A percentile compares a stretch with the other conserved stretches of the same genome.
Conservation (phyloP, 2,329 filamentous ascomycete species). For the Colletotrichum sidae region DNA sequence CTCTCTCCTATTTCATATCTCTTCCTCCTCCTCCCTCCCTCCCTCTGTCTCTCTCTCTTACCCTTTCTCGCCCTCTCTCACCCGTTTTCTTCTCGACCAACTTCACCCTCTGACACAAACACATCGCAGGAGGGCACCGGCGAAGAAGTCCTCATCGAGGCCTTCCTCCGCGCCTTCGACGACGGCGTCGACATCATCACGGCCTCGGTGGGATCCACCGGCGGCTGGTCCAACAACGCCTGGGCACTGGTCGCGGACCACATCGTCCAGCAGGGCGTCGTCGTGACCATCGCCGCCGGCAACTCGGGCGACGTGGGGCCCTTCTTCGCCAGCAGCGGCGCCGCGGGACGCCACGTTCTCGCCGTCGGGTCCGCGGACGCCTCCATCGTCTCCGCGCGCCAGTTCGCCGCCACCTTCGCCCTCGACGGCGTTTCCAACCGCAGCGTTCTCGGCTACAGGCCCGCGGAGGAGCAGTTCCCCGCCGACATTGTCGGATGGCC, state of each 20-base stretch:
- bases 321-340: slow-evolving; percentile 41
- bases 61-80: no score
- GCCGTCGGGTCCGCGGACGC: slow-evolving; percentile 39
- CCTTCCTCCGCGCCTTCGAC: slow-evolving; percentile 34
- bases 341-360: slow-evolving; percentile 42
- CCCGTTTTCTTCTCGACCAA: neutral
- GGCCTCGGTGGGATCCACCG: slow-evolving; percentile 28
- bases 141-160: slow-evolving; percentile 36
- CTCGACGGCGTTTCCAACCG: slow-evolving; percentile 39
- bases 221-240: slow-evolving; percentile 51
- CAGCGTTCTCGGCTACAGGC: slow-evolving; percentile 42
- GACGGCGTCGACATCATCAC: slow-evolving; percentile 38
- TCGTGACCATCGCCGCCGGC: slow-evolving; percentile 39
- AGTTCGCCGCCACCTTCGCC: slow-evolving; percentile 40
- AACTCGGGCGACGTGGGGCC: slow-evolving; percentile 39
- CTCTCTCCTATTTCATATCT: no score
- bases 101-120: neutral
- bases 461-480: slow-evolving; percentile 39
- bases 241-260: slow-evolving; percentile 56
- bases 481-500: slow-evolving; percentile 41
- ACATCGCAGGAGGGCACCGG: slow-evolving; percentile 10
- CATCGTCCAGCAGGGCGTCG: slow-evolving; percentile 49
- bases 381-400: slow-evolving; percentile 28
- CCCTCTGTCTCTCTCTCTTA: no score
- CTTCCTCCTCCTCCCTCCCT: no score